These are phyloP conservation scores for Phialemoniopsis sp. DNA, from an alignment of 2,329 filamentous ascomycete genomes.

Conservation along the genomic window DNA sequence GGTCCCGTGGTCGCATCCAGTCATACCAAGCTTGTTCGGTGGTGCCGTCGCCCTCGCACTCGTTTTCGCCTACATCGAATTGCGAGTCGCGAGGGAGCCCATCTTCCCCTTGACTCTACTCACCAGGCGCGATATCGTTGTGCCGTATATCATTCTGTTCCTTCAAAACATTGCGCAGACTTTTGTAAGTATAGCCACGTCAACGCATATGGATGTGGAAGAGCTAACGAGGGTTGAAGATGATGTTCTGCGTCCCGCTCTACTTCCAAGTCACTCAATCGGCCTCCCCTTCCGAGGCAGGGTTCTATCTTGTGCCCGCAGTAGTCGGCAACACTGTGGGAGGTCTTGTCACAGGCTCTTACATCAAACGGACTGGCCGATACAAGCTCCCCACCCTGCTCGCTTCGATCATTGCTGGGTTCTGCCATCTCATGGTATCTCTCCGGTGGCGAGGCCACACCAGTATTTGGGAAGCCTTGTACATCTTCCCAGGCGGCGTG, in stretches of 20 bases:
- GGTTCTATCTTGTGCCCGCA: conserved; percentile 46
- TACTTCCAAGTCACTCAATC: conserved; percentile 48
- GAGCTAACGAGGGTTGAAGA: no score
- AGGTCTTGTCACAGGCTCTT: conserved; percentile 37
- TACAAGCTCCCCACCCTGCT: conserved; percentile 35
- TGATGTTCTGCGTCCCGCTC: conserved; percentile 43
- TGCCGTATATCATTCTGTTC: conserved; percentile 29
- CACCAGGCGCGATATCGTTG: conserved; percentile 29
- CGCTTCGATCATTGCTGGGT: no score
- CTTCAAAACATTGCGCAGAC: conserved; percentile 12
- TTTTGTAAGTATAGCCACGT: no score
- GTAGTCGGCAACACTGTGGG: conserved; percentile 47
- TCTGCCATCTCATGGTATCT: no score
- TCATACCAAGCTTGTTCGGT: no score
- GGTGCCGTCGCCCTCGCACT: background rate
- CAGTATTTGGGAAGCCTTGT: conserved; percentile 29
- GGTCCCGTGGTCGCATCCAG: conserved; percentile 6
- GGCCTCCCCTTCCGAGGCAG: conserved; percentile 33
- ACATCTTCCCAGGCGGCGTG: conserved; percentile 39
- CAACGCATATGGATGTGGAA: no score
- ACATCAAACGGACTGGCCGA: conserved; percentile 37
- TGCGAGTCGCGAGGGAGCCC: conserved; percentile 27
- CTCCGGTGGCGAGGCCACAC: conserved; percentile 37
- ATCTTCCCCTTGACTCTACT: conserved; percentile 37
- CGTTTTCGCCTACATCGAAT: conserved; percentile 16